Evolutionary conservation across 2,329 filamentous ascomycete species (phyloP), one percentile per base, ranked within the genome.

Genomic region (Xylaria sp.): DNA sequence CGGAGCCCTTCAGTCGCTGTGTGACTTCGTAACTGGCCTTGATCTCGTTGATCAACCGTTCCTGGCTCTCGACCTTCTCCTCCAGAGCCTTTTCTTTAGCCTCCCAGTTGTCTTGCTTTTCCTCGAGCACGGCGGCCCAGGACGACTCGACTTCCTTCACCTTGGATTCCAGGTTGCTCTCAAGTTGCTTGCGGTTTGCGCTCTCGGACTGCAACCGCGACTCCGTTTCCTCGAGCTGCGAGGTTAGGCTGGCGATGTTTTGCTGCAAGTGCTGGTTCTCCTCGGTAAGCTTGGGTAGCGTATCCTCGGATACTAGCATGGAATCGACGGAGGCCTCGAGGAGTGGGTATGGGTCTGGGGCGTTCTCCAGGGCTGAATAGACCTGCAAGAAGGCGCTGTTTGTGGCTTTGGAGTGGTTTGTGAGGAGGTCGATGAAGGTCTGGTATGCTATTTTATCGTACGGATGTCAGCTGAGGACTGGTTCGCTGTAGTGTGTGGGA

Each of bases 11-110:
- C 59, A 99, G 84, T 59, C 96, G 88, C 79, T 98, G 94, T 53
- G 93, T 96, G 63, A 99, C 96, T 80, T 99, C 96, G 77, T 97
- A 97, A 82, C 90, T 97, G 30, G 96, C 96, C 81, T 97, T 98
- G 77, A 98, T 89, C 79, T 99, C 97, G 76, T 92, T 97, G 73
- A 99, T 81, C 45, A 99, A 82, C 7, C 94, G 90, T 57, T 99
- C 96, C 78, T 99, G 95, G 74, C 91, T 97, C 79, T 97, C 95
- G 3, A 97, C 85, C 81, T 97, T 98, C 74, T 98, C 95, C 76
- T 97, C 94, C 67, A 97, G 81, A 32, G 88, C 90, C 82, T 92
- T 93, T 82, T 99, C 96, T 78, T 97, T 97, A 9, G 95, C 90
- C 62, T 92, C 90, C 96, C 96, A 99, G 77, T 99, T 99, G 79